phyloP scores from a whole-genome alignment of 805 yeast species.

The Lipomyces yamanashiensis region DNA sequence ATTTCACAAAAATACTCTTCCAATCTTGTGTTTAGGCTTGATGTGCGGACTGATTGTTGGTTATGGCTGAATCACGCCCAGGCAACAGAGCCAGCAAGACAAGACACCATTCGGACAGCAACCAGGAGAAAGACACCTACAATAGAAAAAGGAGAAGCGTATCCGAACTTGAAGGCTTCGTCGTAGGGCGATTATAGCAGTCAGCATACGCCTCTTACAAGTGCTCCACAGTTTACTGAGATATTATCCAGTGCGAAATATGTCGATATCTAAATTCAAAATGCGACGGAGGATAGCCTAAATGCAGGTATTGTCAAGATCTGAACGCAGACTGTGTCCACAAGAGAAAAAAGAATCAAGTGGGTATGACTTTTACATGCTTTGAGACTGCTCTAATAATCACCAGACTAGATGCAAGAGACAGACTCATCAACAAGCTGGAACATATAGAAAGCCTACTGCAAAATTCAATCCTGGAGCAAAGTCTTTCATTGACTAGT shows the following conservation, averaged over 20 bases:
- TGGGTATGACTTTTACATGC: background rate
- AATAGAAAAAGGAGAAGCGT: background rate
- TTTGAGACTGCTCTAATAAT: background rate
- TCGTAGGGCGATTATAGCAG: slow-evolving; percentile 28
- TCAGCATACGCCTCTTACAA: background rate
- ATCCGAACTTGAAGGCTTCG: slow-evolving; percentile 16
- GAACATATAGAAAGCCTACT: slow-evolving; percentile 20
- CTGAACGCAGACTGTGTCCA: slow-evolving; percentile 32
- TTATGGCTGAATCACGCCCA: background rate
- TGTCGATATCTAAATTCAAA: slow-evolving; percentile 30
- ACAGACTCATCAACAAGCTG: slow-evolving; percentile 20
- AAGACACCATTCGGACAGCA: background rate
- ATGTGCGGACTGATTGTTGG: too few species aligned
- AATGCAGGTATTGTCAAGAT: slow-evolving; percentile 26
- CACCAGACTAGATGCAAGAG: slow-evolving; percentile 28
- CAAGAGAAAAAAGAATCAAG: slow-evolving; percentile 25
- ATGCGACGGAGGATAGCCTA: slow-evolving; percentile 33
- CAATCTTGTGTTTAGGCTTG: too few species aligned
- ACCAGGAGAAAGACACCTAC: background rate
- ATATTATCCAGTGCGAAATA: slow-evolving; percentile 17
- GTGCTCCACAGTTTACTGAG: background rate
- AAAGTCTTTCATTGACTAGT: background rate
- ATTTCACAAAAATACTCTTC: too few species aligned
- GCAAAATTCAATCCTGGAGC: slow-evolving; percentile 3
- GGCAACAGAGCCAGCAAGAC: background rate